Evolutionary conservation across 495 filamentous ascomycete species (phyloP).

Genomic region (Penicillium silybi): DNA sequence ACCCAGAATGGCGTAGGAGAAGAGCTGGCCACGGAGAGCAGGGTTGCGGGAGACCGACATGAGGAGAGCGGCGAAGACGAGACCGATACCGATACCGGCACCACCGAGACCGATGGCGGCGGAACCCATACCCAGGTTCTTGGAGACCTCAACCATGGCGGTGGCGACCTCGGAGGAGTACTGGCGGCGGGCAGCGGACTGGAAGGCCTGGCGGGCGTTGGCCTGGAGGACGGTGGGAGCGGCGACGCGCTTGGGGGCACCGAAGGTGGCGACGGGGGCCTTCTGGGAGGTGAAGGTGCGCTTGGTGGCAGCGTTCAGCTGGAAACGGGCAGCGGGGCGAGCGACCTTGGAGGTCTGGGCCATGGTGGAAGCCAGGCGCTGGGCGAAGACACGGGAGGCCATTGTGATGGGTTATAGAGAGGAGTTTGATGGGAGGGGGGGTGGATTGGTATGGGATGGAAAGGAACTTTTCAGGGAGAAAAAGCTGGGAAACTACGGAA

Average conservation of each 20-base stretch:
- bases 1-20: conserved; percentile 90
- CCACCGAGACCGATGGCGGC: conserved; percentile 86
- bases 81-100: conserved; percentile 90
- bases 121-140: conserved; percentile 82
- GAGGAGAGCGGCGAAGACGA: conserved; percentile 84
- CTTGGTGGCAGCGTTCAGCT: conserved; percentile 59
- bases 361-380: conserved; percentile 71
- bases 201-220: conserved; percentile 62
- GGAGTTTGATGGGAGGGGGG: conserved; percentile 12
- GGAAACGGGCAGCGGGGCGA: conserved; percentile 61
- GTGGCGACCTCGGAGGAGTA: conserved; percentile 79
- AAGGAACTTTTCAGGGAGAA: conserved; percentile 37
- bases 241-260: conserved; percentile 66
- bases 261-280: conserved; percentile 42
- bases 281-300: conserved; percentile 58
- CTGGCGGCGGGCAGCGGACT: conserved; percentile 55
- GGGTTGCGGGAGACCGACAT: conserved; percentile 85
- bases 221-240: conserved; percentile 55
- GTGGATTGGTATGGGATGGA: conserved; percentile 8
- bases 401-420: conserved; percentile 54
- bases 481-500: conserved; percentile 43
- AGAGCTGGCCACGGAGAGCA: conserved; percentile 82
- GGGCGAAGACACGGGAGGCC: conserved; percentile 68
- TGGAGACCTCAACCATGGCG: conserved; percentile 82
- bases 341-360: conserved; percentile 65